These are phyloP conservation scores for Hyphodiscus hymeniophilus DNA, from an alignment of 495 filamentous ascomycete genomes.

Conservation along the genomic window DNA sequence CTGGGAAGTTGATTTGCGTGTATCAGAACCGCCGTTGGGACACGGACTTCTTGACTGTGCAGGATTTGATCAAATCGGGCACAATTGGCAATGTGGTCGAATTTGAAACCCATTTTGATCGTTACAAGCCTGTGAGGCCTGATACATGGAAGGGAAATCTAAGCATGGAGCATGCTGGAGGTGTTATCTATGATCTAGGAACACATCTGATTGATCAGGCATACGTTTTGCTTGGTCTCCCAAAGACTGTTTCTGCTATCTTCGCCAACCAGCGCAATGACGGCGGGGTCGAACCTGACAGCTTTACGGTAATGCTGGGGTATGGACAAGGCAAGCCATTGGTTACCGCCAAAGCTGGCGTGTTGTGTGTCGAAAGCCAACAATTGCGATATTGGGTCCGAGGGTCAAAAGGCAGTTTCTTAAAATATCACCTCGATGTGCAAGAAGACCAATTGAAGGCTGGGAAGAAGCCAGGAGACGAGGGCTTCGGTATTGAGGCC, in stretches of 20 bases:
- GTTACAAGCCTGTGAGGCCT: conserved; percentile 51
- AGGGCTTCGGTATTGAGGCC: conserved; percentile 57
- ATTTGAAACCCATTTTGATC: conserved; percentile 80
- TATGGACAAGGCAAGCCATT: conserved; percentile 48
- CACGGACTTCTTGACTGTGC: conserved; percentile 73
- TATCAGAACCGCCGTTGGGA: conserved; percentile 90
- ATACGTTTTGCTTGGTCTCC: conserved; percentile 69
- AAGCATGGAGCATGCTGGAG: conserved; percentile 52
- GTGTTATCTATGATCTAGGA: conserved; percentile 75
- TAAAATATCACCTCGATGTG: conserved; percentile 69
- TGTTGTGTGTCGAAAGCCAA: conserved; percentile 59
- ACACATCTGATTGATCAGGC: conserved; percentile 79
- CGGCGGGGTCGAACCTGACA: conserved; percentile 54
- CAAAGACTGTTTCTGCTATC: conserved; percentile 58
- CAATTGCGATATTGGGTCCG: conserved; percentile 78
- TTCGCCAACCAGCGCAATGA: conserved; percentile 58
- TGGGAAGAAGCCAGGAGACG: conserved; percentile 56
- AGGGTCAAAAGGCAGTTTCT: conserved; percentile 72
- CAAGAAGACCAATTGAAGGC: conserved; percentile 76
- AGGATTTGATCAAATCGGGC: conserved; percentile 45
- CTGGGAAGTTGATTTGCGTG: conserved; percentile 59
- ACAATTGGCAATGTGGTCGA: conserved; percentile 63
- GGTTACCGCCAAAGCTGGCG: conserved; percentile 59
- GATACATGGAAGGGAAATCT: conserved; percentile 63
- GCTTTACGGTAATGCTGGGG: conserved; percentile 58